Evolutionary conservation across 257 asterid genomes (phyloP).

Genomic region (Fraxinus cuspidata): DNA sequence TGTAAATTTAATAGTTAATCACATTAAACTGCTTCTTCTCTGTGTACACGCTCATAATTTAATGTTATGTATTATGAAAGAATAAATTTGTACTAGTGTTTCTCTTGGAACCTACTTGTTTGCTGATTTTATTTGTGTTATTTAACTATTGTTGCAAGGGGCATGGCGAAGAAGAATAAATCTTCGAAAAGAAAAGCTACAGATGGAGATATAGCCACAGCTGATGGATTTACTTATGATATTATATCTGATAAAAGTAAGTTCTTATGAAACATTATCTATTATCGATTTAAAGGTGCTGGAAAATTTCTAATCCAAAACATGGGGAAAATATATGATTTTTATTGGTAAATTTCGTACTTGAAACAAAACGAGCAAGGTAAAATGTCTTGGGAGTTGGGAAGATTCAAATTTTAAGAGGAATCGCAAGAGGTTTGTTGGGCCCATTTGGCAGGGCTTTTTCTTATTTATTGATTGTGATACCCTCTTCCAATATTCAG

Average conservation of each 20-base stretch:
- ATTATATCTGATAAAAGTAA: constrained; percentile 35
- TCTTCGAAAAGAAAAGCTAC: constrained; percentile 50
- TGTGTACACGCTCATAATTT: neutral
- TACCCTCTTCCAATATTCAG: neutral
- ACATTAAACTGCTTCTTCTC: neutral
- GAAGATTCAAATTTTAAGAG: neutral
- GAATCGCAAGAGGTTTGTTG: neutral
- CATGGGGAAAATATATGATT: neutral
- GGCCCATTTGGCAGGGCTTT: neutral
- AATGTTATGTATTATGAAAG: no score
- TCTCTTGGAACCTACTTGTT: neutral
- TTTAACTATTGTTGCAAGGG: constrained; percentile 18
- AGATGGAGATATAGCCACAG: constrained; percentile 28
- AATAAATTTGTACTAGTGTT: neutral
- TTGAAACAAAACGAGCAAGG: neutral
- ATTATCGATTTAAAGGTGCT: neutral
- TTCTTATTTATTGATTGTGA: neutral
- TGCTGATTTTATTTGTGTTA: neutral
- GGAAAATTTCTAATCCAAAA: neutral
- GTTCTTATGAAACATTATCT: constrained; percentile 2
- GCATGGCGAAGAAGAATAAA: constrained; percentile 50
- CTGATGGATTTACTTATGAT: constrained; percentile 21
- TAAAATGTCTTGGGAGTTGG: neutral
- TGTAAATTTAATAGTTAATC: neutral
- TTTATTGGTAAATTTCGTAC: neutral